Evolutionary conservation across 345 rosid genomes (phyloP).

Genomic region (Acer negundo): DNA sequence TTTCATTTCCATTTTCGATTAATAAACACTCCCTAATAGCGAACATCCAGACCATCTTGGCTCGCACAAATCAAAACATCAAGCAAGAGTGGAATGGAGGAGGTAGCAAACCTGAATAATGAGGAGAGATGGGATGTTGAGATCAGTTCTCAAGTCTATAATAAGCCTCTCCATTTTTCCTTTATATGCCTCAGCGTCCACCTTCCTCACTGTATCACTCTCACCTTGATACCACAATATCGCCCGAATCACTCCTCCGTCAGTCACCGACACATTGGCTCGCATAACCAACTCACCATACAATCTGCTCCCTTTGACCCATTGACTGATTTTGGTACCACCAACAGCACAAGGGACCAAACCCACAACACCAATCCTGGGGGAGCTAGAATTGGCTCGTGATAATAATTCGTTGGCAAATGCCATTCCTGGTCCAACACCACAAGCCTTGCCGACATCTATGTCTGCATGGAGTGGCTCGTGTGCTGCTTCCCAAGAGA

Average conservation of each 20-base stretch:
- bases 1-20: no score
- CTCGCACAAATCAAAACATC: no score
- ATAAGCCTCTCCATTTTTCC: conserved; percentile 40
- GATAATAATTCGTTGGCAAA: conserved; percentile 33
- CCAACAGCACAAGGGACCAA: conserved; percentile 56
- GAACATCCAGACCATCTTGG: no score
- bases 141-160: conserved; percentile 39
- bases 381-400: not conserved
- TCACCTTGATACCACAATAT: conserved; percentile 57
- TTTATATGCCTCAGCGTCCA: conserved; percentile 39
- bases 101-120: conserved; percentile 30
- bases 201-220: conserved; percentile 35
- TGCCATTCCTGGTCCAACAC: conserved; percentile 54
- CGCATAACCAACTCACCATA: conserved; percentile 42
- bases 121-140: conserved; percentile 37
- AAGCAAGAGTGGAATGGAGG: no score
- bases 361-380: conserved; percentile 28
- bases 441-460: conserved; percentile 34
- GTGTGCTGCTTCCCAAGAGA: conserved; percentile 31
- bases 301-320: conserved; percentile 39
- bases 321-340: conserved; percentile 41
- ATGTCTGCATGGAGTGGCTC: conserved; percentile 52
- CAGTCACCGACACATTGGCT: conserved; percentile 32
- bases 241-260: conserved; percentile 37
- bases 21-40: no score